Conservation (phyloP, 2,329 filamentous ascomycete genomes). For the Orbilia blumenaviensis region DNA sequence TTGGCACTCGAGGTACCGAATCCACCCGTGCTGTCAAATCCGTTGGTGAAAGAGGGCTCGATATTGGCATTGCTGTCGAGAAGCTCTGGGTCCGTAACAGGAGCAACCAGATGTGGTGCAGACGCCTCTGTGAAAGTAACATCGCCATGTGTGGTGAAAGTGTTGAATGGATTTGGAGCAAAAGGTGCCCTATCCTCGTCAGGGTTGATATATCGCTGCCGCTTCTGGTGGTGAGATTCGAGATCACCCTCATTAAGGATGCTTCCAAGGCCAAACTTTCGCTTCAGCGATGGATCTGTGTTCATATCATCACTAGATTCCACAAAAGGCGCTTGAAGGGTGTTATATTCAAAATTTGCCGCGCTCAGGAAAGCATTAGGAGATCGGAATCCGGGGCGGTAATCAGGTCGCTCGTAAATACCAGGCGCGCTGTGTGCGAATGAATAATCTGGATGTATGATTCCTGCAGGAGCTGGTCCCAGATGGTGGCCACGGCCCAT, state of each 20-base stretch:
- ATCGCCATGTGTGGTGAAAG: conserved; percentile 41
- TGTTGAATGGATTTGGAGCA: conserved; percentile 32
- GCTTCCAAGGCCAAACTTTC: conserved; percentile 37
- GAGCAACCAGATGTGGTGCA: conserved; percentile 29
- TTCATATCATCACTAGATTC: conserved; percentile 43
- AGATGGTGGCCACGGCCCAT: conserved; percentile 31
- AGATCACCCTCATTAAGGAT: conserved; percentile 51
- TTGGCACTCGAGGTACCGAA: conserved; percentile 8
- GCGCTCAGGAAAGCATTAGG: conserved; percentile 35
- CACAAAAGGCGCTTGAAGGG: conserved; percentile 30
- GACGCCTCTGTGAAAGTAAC: conserved; percentile 49
- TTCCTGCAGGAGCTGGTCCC: not conserved
- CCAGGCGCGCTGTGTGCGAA: conserved; percentile 37
- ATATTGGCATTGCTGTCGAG: conserved; percentile 24
- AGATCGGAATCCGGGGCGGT: conserved; percentile 45
- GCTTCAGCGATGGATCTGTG: conserved; percentile 46
- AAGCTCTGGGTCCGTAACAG: conserved; percentile 48
- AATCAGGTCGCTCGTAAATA: conserved; percentile 48
- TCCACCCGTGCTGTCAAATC: conserved; percentile 23
- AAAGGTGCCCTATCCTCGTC: conserved; percentile 22
- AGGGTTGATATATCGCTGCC: conserved; percentile 34
- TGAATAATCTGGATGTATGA: conserved; percentile 44
- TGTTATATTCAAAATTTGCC: conserved; percentile 45
- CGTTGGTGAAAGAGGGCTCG: conserved; percentile 40
- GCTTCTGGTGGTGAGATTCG: conserved; percentile 36